phyloP scores from a whole-genome alignment of 2,329 filamentous ascomycete genomes.

The Neofusicoccum sp. region DNA sequence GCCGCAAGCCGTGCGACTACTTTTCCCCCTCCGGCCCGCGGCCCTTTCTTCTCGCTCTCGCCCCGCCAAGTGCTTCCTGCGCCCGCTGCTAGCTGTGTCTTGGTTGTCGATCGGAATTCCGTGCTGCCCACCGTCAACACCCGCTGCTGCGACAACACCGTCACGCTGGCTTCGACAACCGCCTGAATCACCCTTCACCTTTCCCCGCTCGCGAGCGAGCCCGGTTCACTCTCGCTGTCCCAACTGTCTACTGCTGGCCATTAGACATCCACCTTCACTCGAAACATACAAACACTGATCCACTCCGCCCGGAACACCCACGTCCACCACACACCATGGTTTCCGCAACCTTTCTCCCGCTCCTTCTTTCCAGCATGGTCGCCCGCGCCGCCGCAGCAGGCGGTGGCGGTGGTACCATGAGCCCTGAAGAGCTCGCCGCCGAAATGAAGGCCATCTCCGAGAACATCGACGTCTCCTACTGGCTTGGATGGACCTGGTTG shows the following conservation, averaged over 20 bases:
- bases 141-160: neutral
- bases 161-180: neutral
- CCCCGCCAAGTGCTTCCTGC: neutral
- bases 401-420: neutral
- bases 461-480: conserved; percentile 40
- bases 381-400: conserved; percentile 2
- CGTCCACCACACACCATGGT: neutral
- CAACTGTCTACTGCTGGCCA: conserved; percentile 19
- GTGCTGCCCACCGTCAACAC: neutral
- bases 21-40: conserved; percentile 5
- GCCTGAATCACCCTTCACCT: neutral
- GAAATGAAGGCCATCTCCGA: conserved; percentile 17
- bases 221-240: conserved; percentile 13
- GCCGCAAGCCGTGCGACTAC: conserved; percentile 12
- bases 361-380: conserved; percentile 7
- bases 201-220: conserved; percentile 16
- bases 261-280: conserved; percentile 10
- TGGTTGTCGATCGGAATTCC: neutral
- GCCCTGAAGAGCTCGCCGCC: conserved; percentile 6
- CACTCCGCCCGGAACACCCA: neutral
- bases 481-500: conserved; percentile 54
- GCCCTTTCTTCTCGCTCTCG: neutral
- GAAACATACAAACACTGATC: conserved; percentile 5
- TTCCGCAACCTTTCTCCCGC: neutral
- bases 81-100: neutral